phyloP scores from a whole-genome alignment of 352 stramenopile species.

The Globisporangium rhizosaccharum region DNA sequence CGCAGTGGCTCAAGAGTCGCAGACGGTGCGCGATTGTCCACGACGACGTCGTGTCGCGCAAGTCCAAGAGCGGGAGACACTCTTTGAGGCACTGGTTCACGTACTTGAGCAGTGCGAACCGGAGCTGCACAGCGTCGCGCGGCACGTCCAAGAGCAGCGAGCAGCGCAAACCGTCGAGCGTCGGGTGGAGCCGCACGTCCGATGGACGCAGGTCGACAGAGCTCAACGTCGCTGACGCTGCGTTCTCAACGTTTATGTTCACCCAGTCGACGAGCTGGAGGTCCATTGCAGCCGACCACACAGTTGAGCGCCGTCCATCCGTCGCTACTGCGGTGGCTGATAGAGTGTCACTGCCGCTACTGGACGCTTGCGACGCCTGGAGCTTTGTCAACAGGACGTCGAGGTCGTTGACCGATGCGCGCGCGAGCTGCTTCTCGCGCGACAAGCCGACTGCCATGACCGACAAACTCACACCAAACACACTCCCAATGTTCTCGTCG shows the following conservation, averaged over 20 bases:
- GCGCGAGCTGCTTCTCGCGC: constrained; percentile 57
- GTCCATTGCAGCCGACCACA: constrained; percentile 73
- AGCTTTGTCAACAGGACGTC: constrained; percentile 30
- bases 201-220: constrained; percentile 64
- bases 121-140: constrained; percentile 55
- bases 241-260: constrained; percentile 67
- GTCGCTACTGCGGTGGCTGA: not conserved
- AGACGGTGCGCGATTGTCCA: constrained; percentile 76
- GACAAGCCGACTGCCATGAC: constrained; percentile 54
- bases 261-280: constrained; percentile 85
- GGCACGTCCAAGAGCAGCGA: constrained; percentile 55
- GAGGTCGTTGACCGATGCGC: constrained; percentile 34
- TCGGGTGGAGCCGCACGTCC: constrained; percentile 66
- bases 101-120: constrained; percentile 80
- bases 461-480: constrained; percentile 55
- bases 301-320: not conserved
- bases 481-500: constrained; percentile 46
- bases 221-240: constrained; percentile 18
- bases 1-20: constrained; percentile 69
- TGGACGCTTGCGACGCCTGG: constrained; percentile 1
- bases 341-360: not conserved
- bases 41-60: constrained; percentile 59
- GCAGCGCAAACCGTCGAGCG: constrained; percentile 68
- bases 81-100: constrained; percentile 69
- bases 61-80: constrained; percentile 65